These are phyloP conservation scores for Leccinum griseonigrum DNA, from an alignment of 1,284 basidiomycete genomes.

Conservation along the genomic window DNA sequence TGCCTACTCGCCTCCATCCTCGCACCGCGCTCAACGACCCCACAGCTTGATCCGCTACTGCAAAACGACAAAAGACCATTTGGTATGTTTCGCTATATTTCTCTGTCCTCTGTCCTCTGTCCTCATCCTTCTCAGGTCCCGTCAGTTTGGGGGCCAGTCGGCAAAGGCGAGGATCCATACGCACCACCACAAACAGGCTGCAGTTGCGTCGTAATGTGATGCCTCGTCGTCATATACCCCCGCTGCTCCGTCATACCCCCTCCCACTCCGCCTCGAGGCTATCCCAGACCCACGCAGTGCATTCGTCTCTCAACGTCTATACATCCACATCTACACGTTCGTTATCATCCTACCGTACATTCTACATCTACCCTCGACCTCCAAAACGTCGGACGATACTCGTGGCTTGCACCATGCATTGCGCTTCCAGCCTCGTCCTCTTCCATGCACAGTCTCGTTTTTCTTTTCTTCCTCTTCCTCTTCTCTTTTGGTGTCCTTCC, in stretches of 20 bases:
- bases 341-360: slow-evolving; percentile 30
- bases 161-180: slow-evolving; percentile 87
- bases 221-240: slow-evolving; percentile 29
- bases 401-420: slow-evolving; percentile 27
- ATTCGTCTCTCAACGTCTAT: slow-evolving; percentile 19
- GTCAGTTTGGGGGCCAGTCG: slow-evolving; percentile 91
- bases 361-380: slow-evolving; percentile 15
- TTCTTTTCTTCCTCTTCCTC: background rate
- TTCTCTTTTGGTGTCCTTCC: background rate
- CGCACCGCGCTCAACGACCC: slow-evolving; percentile 5
- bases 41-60: slow-evolving; percentile 76
- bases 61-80: slow-evolving; percentile 70
- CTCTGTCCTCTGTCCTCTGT: background rate
- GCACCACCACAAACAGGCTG: slow-evolving; percentile 52
- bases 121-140: slow-evolving; percentile 50
- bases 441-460: slow-evolving; percentile 9
- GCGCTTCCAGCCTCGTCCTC: slow-evolving; percentile 13
- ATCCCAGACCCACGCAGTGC: slow-evolving; percentile 15
- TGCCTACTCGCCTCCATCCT: slow-evolving; percentile 2
- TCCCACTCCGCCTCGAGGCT: slow-evolving; percentile 4
- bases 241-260: slow-evolving; percentile 30
- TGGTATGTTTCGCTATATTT: slow-evolving; percentile 43
- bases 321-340: slow-evolving; percentile 24
- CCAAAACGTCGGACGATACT: slow-evolving; percentile 30
- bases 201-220: slow-evolving; percentile 35